Conservation (phyloP, 495 filamentous ascomycete genomes). For the Astrothelium macrocarpum region DNA sequence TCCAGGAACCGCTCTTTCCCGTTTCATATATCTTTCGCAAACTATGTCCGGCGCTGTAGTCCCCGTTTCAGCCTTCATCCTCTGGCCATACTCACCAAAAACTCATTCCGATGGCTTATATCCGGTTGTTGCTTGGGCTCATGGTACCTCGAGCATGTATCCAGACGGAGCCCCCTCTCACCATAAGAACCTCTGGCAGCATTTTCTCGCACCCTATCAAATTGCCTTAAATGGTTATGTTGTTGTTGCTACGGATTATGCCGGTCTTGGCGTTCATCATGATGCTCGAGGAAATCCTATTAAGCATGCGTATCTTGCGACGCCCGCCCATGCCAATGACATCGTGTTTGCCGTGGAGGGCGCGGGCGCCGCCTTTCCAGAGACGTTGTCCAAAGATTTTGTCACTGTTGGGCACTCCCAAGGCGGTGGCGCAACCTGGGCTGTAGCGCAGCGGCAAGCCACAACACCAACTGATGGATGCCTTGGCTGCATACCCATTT, state of each 20-base stretch:
- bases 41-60: constrained; percentile 38
- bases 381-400: constrained; percentile 28
- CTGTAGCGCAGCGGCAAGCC: constrained; percentile 29
- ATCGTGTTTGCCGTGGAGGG: constrained; percentile 35
- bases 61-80: constrained; percentile 43
- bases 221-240: constrained; percentile 43
- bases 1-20: not conserved
- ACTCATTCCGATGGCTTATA: not conserved
- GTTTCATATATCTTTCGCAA: constrained; percentile 38
- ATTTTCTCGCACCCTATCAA: constrained; percentile 34
- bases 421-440: constrained; percentile 41
- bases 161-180: constrained; percentile 38
- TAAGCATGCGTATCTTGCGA: constrained; percentile 34
- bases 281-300: constrained; percentile 2
- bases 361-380: constrained; percentile 31
- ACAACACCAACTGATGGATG: constrained; percentile 29
- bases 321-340: constrained; percentile 37
- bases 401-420: constrained; percentile 42
- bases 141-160: constrained; percentile 43
- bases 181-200: constrained; percentile 40
- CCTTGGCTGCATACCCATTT: constrained; percentile 34
- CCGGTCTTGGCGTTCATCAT: constrained; percentile 40
- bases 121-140: constrained; percentile 43
- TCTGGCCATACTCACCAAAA: constrained; percentile 43
- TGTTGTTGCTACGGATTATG: constrained; percentile 47